A percentile compares a stretch with the other conserved stretches of the same genome.
Evolutionary conservation across 805 yeast species (phyloP).

Genomic region (Ogataea philodendri): DNA sequence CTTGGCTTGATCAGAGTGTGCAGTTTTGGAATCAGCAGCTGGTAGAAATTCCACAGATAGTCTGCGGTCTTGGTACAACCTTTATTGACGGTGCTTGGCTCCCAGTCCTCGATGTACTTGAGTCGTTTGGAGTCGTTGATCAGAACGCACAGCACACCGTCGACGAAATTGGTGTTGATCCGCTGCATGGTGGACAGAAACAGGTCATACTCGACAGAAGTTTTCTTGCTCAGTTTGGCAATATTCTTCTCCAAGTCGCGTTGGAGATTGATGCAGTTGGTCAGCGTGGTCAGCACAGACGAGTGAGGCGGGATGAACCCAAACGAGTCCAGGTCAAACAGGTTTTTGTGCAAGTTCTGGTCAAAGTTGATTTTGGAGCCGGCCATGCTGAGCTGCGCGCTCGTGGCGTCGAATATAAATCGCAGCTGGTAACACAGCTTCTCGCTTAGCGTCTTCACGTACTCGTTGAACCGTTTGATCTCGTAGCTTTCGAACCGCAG

Average conservation of each 20-base stretch:
- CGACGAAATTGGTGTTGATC: constrained; percentile 28
- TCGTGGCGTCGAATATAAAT: constrained; percentile 32
- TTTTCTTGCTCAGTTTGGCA: constrained; percentile 40
- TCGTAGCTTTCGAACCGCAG: constrained; percentile 44
- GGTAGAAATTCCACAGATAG: constrained; percentile 39
- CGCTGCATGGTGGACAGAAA: constrained; percentile 18
- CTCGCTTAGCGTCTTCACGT: constrained; percentile 27
- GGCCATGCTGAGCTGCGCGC: constrained; percentile 37
- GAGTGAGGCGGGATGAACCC: constrained; percentile 66
- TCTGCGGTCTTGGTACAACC: constrained; percentile 40
- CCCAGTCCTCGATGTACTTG: constrained; percentile 40
- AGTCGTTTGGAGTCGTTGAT: constrained; percentile 27
- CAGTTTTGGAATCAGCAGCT: constrained; percentile 34
- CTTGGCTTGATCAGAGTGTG: constrained; percentile 21
- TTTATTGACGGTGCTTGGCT: constrained; percentile 25
- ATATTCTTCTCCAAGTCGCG: constrained; percentile 35
- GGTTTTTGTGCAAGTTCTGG: constrained; percentile 8
- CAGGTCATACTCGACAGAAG: constrained; percentile 23
- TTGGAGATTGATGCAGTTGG: constrained; percentile 48
- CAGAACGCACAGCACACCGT: constrained; percentile 27
- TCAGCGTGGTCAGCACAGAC: constrained; percentile 58
- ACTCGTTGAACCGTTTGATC: constrained; percentile 36
- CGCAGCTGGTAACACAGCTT: constrained; percentile 31
- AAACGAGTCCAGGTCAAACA: constrained; percentile 28
- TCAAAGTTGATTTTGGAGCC: constrained; percentile 5